A percentile compares a stretch with the other conserved stretches of the same genome.
These are phyloP conservation scores for Aspergillus panamensis DNA, from an alignment of 495 filamentous ascomycete species.

Conservation along the genomic window DNA sequence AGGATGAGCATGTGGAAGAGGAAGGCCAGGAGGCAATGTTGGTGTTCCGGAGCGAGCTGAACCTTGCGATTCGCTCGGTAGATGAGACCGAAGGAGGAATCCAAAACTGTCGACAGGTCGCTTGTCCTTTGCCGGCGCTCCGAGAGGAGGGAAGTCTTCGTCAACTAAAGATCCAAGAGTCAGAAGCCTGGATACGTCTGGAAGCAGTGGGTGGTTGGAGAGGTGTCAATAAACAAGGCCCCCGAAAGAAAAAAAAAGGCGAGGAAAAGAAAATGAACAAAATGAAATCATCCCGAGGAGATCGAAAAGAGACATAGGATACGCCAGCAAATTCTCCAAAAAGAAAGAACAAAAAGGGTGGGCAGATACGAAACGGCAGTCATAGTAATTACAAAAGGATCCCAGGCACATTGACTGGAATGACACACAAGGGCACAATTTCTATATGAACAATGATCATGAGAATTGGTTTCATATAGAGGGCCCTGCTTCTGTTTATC, in stretches of 20 bases:
- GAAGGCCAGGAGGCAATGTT: constrained; percentile 64
- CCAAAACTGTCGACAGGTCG: constrained; percentile 42
- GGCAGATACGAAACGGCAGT: constrained; percentile 29
- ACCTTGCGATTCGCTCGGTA: constrained; percentile 31
- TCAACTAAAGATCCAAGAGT: constrained; percentile 34
- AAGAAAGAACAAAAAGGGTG: constrained; percentile 20
- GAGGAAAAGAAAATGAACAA: constrained; percentile 11
- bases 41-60: constrained; percentile 51
- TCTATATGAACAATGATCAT: constrained; percentile 49
- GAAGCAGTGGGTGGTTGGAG: constrained; percentile 19
- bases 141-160: constrained; percentile 54
- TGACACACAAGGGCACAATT: constrained; percentile 34
- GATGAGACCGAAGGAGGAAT: constrained; percentile 44
- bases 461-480: constrained; percentile 53
- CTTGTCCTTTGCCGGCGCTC: constrained; percentile 33
- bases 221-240: constrained; percentile 14
- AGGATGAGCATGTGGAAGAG: constrained; percentile 53
- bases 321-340: constrained; percentile 1
- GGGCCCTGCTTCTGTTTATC: constrained; percentile 44
- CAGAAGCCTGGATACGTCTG: constrained; percentile 21
- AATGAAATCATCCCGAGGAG: too few species aligned
- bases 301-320: constrained; percentile 10
- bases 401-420: constrained; percentile 26
- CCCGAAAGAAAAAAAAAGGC: constrained; percentile 6
- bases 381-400: constrained; percentile 40